phyloP scores from a whole-genome alignment of 805 yeast species.

The Starmerella riodocensis region DNA sequence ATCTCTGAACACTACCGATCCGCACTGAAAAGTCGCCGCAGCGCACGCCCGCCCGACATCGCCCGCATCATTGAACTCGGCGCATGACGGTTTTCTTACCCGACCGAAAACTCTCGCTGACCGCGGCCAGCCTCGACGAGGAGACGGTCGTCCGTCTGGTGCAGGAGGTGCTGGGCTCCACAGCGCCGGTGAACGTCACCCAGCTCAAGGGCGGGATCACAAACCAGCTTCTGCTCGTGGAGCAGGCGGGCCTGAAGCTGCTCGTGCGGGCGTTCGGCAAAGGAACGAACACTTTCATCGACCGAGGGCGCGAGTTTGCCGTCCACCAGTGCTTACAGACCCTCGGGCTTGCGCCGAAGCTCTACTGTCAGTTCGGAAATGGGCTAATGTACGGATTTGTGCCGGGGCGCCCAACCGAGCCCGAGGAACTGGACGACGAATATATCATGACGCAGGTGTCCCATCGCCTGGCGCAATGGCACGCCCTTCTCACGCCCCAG shows the following conservation, averaged over 20 bases:
- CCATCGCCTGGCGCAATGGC: slow-evolving; percentile 60
- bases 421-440: slow-evolving; percentile 39
- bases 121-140: neutral
- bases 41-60: too few relatives aligned
- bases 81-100: slow-evolving; percentile 9
- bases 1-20: too few relatives aligned
- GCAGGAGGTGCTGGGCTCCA: slow-evolving; percentile 4
- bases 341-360: slow-evolving; percentile 51
- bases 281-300: slow-evolving; percentile 59
- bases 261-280: slow-evolving; percentile 62
- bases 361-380: slow-evolving; percentile 54
- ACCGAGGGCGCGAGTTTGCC: slow-evolving; percentile 59
- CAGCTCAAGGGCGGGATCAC: slow-evolving; percentile 31
- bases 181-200: slow-evolving; percentile 15
- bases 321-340: slow-evolving; percentile 52
- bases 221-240: slow-evolving; percentile 26
- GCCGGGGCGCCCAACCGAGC: slow-evolving; percentile 47
- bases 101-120: slow-evolving; percentile 9
- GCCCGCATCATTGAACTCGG: too few relatives aligned
- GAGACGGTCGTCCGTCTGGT: slow-evolving; percentile 10
- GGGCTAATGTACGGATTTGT: slow-evolving; percentile 62
- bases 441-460: slow-evolving; percentile 46
- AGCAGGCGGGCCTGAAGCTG: slow-evolving; percentile 14
- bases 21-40: too few relatives aligned
- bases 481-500: slow-evolving; percentile 30